Evolutionary conservation across 2,329 filamentous ascomycete genomes (phyloP).

Genomic region (Hymenoscyphus occultus): DNA sequence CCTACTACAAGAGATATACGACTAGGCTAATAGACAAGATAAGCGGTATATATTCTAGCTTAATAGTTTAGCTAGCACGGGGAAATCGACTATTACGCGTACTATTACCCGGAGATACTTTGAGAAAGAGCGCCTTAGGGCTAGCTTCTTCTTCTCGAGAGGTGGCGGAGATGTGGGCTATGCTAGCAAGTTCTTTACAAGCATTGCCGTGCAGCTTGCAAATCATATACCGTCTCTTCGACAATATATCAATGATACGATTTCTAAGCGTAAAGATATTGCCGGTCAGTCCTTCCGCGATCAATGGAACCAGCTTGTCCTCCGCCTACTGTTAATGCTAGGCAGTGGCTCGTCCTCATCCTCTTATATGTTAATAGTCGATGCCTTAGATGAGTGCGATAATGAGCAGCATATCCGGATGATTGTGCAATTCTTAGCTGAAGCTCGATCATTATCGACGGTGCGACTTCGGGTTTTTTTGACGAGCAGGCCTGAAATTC

Average conservation of each 20-base stretch:
- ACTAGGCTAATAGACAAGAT: constrained; percentile 23
- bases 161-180: constrained; percentile 23
- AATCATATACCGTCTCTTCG: constrained; percentile 3
- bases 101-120: constrained; percentile 24
- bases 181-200: constrained; percentile 20
- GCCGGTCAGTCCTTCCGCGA: constrained; percentile 36
- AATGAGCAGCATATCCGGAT: constrained; percentile 16
- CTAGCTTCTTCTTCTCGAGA: constrained; percentile 36
- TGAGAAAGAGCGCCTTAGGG: constrained; percentile 23
- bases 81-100: constrained; percentile 15
- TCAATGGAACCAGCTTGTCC: constrained; percentile 45
- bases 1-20: constrained; percentile 27
- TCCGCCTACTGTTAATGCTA: constrained; percentile 38
- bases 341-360: not conserved
- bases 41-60: constrained; percentile 35
- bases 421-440: constrained; percentile 14
- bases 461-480: constrained; percentile 30
- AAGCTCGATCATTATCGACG: constrained; percentile 10
- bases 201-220: constrained; percentile 16
- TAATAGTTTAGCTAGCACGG: constrained; percentile 34
- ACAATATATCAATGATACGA: constrained; percentile 11
- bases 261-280: constrained; percentile 13
- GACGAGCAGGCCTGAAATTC: constrained; percentile 33
- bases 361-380: constrained; percentile 28
- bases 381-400: constrained; percentile 36